Conservation (phyloP, 768 basidiomycete genomes). For the Phanerochaete carnosa region DNA sequence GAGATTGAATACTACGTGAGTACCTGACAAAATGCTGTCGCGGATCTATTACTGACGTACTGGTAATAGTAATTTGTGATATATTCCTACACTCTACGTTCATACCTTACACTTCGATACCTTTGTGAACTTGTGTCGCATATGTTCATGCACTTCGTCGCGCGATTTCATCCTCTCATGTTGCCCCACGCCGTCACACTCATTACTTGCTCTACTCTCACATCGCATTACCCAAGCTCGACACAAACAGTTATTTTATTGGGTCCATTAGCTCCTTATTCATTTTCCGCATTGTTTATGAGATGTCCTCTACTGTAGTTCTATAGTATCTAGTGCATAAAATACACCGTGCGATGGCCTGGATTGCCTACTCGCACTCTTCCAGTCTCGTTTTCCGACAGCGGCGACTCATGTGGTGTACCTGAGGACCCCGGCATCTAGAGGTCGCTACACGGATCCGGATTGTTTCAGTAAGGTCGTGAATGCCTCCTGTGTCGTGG, state of each 20-base stretch:
- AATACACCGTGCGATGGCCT: not conserved
- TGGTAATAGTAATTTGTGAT: not conserved
- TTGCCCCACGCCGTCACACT: not conserved
- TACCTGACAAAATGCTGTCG: slow-evolving; percentile 12
- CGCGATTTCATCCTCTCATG: not conserved
- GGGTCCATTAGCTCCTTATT: slow-evolving; percentile 1
- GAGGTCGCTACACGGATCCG: too few species aligned
- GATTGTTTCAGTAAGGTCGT: too few species aligned
- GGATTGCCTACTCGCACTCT: not conserved
- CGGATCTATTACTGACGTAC: not conserved
- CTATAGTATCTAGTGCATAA: not conserved
- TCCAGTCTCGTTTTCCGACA: not conserved
- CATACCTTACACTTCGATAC: not conserved
- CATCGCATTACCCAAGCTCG: not conserved
- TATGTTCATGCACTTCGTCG: not conserved
- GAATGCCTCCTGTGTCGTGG: too few species aligned
- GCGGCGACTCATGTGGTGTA: not conserved
- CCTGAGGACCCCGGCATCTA: too few species aligned
- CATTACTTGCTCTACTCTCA: not conserved
- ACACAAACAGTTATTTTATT: slow-evolving; percentile 2
- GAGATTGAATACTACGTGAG: slow-evolving; percentile 94
- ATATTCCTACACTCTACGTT: not conserved
- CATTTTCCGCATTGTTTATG: not conserved
- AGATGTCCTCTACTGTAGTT: not conserved
- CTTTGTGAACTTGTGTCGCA: not conserved